Percentiles rank a stretch among this genome's conserved stretches.
Evolutionary conservation across 805 yeast species (phyloP).

Genomic region (Ogataea wickerhamii): DNA sequence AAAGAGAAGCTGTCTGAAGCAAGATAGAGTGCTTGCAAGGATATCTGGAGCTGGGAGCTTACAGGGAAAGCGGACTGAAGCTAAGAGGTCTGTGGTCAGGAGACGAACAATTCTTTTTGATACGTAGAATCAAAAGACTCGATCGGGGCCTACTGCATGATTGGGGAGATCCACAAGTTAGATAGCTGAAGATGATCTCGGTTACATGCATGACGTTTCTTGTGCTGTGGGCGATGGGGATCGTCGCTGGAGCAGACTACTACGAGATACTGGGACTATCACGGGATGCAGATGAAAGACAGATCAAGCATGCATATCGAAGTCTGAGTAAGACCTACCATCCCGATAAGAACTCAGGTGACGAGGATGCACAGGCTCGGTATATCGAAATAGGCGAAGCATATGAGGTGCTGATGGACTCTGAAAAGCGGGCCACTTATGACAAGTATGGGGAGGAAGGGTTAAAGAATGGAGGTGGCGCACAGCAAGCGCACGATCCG

Average conservation of each 20-base stretch:
- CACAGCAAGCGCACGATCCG: constrained; percentile 32
- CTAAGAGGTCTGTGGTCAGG: too few relatives aligned
- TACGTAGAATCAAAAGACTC: too few relatives aligned
- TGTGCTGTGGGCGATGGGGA: constrained; percentile 10
- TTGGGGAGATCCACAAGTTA: too few relatives aligned
- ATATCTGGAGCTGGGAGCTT: too few relatives aligned
- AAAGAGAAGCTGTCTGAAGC: not conserved
- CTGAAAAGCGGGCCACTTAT: constrained; percentile 62
- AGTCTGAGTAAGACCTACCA: constrained; percentile 80
- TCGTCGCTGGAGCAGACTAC: constrained; percentile 38
- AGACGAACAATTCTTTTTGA: too few relatives aligned
- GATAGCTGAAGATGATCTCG: not conserved
- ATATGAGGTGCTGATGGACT: constrained; percentile 75
- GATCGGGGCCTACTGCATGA: too few relatives aligned
- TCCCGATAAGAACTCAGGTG: constrained; percentile 89
- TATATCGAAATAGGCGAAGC: constrained; percentile 93
- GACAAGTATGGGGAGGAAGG: constrained; percentile 80
- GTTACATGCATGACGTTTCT: not conserved
- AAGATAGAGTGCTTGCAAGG: not conserved
- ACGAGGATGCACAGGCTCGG: constrained; percentile 77
- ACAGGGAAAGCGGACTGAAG: too few relatives aligned
- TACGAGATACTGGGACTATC: constrained; percentile 63
- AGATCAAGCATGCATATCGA: constrained; percentile 83
- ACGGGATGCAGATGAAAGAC: constrained; percentile 67
- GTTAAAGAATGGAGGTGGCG: constrained; percentile 55